phyloP scores from a whole-genome alignment of 2,329 filamentous ascomycete genomes.

The Bimuria novae-zelandiae region DNA sequence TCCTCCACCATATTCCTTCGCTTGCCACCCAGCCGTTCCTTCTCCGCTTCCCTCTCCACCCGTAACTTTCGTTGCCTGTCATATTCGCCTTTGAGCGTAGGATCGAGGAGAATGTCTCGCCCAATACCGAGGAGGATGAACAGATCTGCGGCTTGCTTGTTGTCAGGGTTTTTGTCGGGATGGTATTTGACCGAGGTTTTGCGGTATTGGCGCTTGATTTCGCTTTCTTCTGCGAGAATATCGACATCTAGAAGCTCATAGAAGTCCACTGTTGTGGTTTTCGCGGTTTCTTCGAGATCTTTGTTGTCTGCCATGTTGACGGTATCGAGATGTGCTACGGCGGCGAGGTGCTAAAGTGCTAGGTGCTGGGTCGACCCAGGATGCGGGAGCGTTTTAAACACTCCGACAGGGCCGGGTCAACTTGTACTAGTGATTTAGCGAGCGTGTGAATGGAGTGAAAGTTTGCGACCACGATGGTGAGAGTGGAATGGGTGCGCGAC shows the following conservation, averaged over 20 bases:
- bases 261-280: conserved; percentile 62
- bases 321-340: background rate
- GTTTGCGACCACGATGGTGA: background rate
- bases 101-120: conserved; percentile 79
- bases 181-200: conserved; percentile 88
- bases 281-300: conserved; percentile 50
- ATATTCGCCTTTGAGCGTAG: conserved; percentile 74
- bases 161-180: conserved; percentile 79
- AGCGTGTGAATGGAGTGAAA: too few relatives aligned
- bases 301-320: conserved; percentile 45
- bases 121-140: conserved; percentile 87
- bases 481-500: background rate
- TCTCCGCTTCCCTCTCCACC: conserved; percentile 70
- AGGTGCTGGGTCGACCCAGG: too few relatives aligned
- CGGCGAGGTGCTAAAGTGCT: background rate
- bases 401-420: background rate
- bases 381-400: too few relatives aligned
- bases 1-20: conserved; percentile 82
- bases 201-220: conserved; percentile 82
- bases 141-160: conserved; percentile 69
- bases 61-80: conserved; percentile 75
- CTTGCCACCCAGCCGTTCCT: conserved; percentile 73
- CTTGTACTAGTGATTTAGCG: background rate
- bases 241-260: conserved; percentile 76
- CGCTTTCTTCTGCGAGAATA: conserved; percentile 67